These are phyloP conservation scores for Aspergillus texensis DNA, from an alignment of 2,329 filamentous ascomycete genomes.

Conservation along the genomic window DNA sequence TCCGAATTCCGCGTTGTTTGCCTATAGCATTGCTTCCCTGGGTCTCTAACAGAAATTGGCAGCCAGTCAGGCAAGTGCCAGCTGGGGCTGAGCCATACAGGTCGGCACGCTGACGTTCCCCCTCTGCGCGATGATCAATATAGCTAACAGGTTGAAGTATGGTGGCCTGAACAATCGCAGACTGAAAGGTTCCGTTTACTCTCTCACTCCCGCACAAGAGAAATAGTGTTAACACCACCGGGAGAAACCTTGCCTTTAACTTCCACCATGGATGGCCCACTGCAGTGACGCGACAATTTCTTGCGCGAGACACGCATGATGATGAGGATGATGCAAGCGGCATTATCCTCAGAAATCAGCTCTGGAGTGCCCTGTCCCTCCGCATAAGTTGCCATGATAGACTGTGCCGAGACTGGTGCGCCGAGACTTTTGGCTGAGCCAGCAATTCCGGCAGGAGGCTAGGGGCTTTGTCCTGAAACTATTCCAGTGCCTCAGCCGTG, in stretches of 20 bases:
- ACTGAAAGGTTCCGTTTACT: not conserved
- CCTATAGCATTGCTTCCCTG: not conserved
- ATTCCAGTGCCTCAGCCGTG: not conserved
- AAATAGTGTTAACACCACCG: not conserved
- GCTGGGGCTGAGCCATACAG: not conserved
- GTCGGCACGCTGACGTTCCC: not conserved
- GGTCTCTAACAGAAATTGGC: not conserved
- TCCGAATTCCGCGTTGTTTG: not conserved
- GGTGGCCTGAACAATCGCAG: not conserved
- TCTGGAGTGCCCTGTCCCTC: not conserved
- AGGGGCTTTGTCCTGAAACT: not conserved
- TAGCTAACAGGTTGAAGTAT: not conserved
- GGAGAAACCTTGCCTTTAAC: not conserved
- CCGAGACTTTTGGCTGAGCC: conserved; percentile 7
- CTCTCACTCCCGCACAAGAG: not conserved
- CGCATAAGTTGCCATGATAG: not conserved
- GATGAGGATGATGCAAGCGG: conserved; percentile 1
- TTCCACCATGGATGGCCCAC: not conserved
- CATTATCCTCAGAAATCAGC: not conserved
- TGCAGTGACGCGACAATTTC: not conserved
- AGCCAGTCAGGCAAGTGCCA: not conserved
- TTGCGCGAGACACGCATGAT: not conserved
- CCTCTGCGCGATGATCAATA: not conserved
- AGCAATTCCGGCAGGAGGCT: not conserved
- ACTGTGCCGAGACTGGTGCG: conserved; percentile 3